These are phyloP conservation scores for Stellera chamaejasme DNA, from an alignment of 345 rosid species.

Conservation along the genomic window DNA sequence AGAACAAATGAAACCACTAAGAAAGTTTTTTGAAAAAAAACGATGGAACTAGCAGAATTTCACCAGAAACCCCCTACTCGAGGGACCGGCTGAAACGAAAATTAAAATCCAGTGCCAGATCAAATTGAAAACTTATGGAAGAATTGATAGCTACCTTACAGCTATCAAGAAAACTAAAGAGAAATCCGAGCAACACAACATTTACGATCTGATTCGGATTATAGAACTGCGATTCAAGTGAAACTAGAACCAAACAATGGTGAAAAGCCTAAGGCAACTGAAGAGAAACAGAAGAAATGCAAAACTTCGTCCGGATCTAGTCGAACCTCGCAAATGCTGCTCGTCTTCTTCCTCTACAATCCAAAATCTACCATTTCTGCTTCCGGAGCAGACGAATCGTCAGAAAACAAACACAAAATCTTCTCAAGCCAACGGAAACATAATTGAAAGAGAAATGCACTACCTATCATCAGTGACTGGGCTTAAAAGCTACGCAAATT, in stretches of 20 bases:
- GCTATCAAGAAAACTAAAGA: neutral
- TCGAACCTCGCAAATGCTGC: conserved; percentile 30
- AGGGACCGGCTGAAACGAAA: too few relatives aligned
- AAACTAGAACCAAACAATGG: neutral
- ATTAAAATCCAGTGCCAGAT: too few relatives aligned
- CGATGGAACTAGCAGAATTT: too few relatives aligned
- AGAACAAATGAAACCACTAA: neutral
- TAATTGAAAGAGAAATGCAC: conserved; percentile 13
- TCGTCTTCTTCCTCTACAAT: conserved; percentile 8
- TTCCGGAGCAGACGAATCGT: conserved; percentile 10
- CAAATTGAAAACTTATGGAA: too few relatives aligned
- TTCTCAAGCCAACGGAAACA: conserved; percentile 3
- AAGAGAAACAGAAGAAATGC: neutral
- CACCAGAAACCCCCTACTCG: too few relatives aligned
- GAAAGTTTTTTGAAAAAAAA: neutral
- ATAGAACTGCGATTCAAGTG: neutral
- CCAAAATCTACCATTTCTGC: conserved; percentile 41
- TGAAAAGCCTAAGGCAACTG: neutral
- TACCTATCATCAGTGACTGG: conserved; percentile 20
- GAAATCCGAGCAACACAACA: neutral
- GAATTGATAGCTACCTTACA: neutral
- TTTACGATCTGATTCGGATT: conserved; percentile 1
- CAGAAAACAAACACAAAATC: conserved; percentile 2
- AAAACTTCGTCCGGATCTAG: conserved; percentile 42
- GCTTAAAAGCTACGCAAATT: conserved; percentile 31